Evolutionary conservation across 2,329 filamentous ascomycete genomes (phyloP), one percentile per base, ranked within the genome.

Genomic region (Alternaria sp.): DNA sequence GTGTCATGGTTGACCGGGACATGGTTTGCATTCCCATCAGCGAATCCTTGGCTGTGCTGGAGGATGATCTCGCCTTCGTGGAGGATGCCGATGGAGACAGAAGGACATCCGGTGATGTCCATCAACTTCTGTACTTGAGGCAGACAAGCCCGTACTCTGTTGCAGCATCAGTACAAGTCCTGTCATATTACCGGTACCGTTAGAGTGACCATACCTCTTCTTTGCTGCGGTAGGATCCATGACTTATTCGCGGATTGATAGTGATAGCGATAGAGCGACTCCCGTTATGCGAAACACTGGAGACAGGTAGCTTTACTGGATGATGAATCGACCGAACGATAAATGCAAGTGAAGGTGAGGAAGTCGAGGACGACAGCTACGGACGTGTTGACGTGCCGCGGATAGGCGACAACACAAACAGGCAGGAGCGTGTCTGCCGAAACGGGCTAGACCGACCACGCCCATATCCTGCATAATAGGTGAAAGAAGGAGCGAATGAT

Each of bases 101-200:
- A 36, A 36, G 32, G 32, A n/a, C 32, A 36, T n/a, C 32, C 32
- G 15, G 32, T 36, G 32, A 36, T 9, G 2, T 8, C 1, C 32
- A 36, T 36, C 32, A 36, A 36, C 15, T 36, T n/a, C 32, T 2
- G 8, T 7, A 36, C 4, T 36, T 36, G 4, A 1, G 32, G 32
- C 3, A 36, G 15, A 36, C 15, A n/a, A 36, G 32, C 15, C 32
- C 15, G 8, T 36, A 36, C 7, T 36, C 32, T 36, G 0, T 36
- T 0, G 8, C 32, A 36, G 8, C 32, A 36, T 36, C 32, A 36
- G 15, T 36, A 36, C 15, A 36, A 36, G 15, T 36, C 15, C 15
- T 9, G 0, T 36, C 15, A 36, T 36, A 3, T 0, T 36, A 36
- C n/a, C 15, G 32, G 8, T 3, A 4, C n/a, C 15, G 7, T 2